A percentile compares a stretch with the other conserved stretches of the same genome.
Conservation (phyloP, 2,329 filamentous ascomycete species). For the Talaromyces sp. region DNA sequence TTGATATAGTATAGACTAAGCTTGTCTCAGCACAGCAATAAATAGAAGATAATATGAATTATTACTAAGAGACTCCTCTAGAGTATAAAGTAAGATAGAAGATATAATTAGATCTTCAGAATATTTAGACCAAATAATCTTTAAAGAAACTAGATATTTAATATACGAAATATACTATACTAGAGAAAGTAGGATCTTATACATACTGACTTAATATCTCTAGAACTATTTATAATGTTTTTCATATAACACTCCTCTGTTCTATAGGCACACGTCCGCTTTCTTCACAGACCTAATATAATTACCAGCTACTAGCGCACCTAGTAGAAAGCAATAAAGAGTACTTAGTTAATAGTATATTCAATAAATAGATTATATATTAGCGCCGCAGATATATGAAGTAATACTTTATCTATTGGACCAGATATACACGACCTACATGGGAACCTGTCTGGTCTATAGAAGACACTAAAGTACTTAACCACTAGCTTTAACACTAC, state of each 20-base stretch:
- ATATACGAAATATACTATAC: not conserved
- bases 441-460: not conserved
- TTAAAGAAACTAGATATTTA: not conserved
- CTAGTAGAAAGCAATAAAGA: too few species aligned
- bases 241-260: too few species aligned
- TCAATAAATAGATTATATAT: too few species aligned
- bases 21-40: not conserved
- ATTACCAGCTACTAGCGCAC: too few species aligned
- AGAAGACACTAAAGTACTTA: not conserved
- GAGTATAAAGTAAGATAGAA: not conserved
- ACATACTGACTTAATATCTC: too few species aligned
- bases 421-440: not conserved
- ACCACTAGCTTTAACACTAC: not conserved
- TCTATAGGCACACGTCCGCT: too few species aligned
- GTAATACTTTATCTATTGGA: too few species aligned
- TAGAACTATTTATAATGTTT: too few species aligned
- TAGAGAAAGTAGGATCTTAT: too few species aligned
- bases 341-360: too few species aligned
- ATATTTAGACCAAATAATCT: not conserved
- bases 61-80: not conserved
- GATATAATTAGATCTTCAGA: not conserved
- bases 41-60: not conserved
- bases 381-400: too few species aligned
- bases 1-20: not conserved
- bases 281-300: too few species aligned